These are phyloP conservation scores for Alternaria alternata DNA, from an alignment of 2,329 filamentous ascomycete species.

Conservation along the genomic window DNA sequence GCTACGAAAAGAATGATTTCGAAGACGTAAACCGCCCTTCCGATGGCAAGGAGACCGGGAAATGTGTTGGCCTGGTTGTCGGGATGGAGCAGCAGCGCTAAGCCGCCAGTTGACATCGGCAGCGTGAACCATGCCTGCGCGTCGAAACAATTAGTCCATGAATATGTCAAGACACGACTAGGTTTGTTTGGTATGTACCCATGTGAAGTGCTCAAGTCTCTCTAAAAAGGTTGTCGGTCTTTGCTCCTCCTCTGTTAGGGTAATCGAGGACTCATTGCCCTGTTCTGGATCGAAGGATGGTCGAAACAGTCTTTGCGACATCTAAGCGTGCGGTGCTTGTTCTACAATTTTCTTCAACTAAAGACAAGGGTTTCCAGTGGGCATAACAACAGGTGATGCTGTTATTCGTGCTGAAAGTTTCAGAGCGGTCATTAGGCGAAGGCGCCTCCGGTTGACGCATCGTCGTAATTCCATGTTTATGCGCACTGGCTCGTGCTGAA, in stretches of 20 bases:
- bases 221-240: not conserved
- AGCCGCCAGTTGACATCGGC: constrained; percentile 5
- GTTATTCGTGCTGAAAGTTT: not conserved
- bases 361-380: not conserved
- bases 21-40: not conserved
- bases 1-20: not conserved
- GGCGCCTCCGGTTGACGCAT: no score
- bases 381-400: not conserved
- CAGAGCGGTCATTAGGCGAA: no score
- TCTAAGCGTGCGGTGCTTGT: not conserved
- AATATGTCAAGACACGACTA: not conserved
- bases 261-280: not conserved
- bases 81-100: constrained; percentile 2
- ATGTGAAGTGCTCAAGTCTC: constrained; percentile 1
- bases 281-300: not conserved
- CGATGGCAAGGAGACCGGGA: not conserved
- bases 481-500: no score
- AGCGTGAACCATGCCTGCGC: constrained; percentile 4
- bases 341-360: not conserved
- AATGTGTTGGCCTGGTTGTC: constrained; percentile 3
- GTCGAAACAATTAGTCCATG: not conserved
- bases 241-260: not conserved
- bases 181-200: not conserved
- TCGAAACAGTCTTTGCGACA: not conserved
- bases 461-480: no score